A percentile compares a stretch with the other conserved stretches of the same genome.
Evolutionary conservation across 164 flowering plant genomes (phyloP).

Genomic region (Sextonia rubra): DNA sequence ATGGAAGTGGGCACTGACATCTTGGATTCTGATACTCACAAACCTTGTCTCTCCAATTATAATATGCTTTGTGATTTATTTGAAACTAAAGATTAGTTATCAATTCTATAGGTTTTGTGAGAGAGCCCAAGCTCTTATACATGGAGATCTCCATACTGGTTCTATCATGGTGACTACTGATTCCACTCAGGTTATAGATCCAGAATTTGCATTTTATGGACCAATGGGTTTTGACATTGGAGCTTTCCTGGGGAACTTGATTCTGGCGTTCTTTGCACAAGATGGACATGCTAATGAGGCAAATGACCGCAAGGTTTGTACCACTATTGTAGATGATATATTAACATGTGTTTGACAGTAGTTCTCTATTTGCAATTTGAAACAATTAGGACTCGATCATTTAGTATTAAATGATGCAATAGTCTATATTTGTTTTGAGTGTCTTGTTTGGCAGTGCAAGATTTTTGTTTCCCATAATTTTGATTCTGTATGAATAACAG

Average conservation of each 20-base stretch:
- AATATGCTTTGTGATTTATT: background rate
- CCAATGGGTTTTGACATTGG: constrained; percentile 98
- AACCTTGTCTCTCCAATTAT: background rate
- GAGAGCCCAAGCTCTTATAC: constrained; percentile 89
- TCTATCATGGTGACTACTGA: constrained; percentile 87
- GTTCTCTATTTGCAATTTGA: no score
- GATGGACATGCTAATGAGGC: constrained; percentile 68
- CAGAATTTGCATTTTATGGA: constrained; percentile 88
- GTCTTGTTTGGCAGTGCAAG: background rate
- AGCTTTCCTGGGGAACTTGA: constrained; percentile 85
- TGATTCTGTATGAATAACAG: no score
- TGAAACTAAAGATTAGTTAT: background rate
- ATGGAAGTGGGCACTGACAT: background rate
- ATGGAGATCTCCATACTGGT: constrained; percentile 96
- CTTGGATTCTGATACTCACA: background rate
- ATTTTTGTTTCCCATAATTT: no score
- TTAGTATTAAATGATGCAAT: no score
- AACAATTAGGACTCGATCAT: no score
- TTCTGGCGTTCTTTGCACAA: constrained; percentile 79
- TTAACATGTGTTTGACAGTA: no score
- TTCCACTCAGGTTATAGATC: constrained; percentile 95
- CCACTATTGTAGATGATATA: background rate
- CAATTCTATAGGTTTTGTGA: constrained; percentile 69
- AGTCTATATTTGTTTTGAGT: background rate
- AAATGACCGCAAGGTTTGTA: constrained; percentile 63